These are phyloP conservation scores for Chalciporus sphaerocephalus DNA, from an alignment of 768 basidiomycete species.

Conservation along the genomic window DNA sequence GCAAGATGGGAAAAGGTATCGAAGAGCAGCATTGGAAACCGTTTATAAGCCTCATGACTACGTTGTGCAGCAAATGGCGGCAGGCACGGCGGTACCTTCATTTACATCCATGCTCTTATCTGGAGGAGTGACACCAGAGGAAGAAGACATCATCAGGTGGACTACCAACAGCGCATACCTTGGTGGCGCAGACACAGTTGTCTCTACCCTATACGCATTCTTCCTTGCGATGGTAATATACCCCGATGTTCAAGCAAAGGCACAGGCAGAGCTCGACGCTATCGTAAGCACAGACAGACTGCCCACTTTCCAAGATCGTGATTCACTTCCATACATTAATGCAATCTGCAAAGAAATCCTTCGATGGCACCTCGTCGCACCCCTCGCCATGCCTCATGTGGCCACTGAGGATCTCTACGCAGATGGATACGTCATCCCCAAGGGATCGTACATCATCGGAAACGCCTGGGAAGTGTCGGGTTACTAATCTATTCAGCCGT, in stretches of 20 bases:
- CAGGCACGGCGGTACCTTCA: constrained; percentile 9
- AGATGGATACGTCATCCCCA: constrained; percentile 20
- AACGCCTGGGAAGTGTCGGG: constrained; percentile 15
- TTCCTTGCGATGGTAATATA: constrained; percentile 18
- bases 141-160: constrained; percentile 14
- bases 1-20: constrained; percentile 6
- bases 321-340: constrained; percentile 14
- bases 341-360: constrained; percentile 16
- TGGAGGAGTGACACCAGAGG: constrained; percentile 7
- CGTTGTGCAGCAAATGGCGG: constrained; percentile 13
- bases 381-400: constrained; percentile 8
- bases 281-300: constrained; percentile 11
- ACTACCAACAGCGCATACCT: constrained; percentile 14
- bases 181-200: constrained; percentile 19
- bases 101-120: constrained; percentile 13
- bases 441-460: constrained; percentile 6
- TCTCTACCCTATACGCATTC: constrained; percentile 9
- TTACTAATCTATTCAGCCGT: too few relatives aligned
- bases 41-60: constrained; percentile 2
- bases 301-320: constrained; percentile 10
- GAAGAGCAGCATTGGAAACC: constrained; percentile 1
- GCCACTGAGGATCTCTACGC: constrained; percentile 14
- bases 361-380: constrained; percentile 1
- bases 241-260: constrained; percentile 6
- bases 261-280: constrained; percentile 12